These are phyloP conservation scores for Mycena alexandri DNA, from an alignment of 768 basidiomycete genomes.

Conservation along the genomic window DNA sequence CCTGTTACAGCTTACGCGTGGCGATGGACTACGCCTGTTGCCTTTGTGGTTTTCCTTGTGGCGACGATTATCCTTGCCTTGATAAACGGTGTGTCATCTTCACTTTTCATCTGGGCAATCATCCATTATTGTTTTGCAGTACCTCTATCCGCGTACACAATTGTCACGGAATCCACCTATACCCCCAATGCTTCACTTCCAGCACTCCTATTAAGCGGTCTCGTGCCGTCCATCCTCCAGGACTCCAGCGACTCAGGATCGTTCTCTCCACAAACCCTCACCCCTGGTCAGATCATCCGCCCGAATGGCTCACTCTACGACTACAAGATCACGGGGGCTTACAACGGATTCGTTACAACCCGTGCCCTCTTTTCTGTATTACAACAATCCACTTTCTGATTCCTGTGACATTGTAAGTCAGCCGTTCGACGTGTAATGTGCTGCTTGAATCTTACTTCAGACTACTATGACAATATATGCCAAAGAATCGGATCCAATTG, in stretches of 20 bases:
- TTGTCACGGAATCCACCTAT: background rate
- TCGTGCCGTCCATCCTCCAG: constrained; percentile 3
- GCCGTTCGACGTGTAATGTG: too few relatives aligned
- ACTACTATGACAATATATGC: too few relatives aligned
- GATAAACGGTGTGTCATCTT: too few relatives aligned
- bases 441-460: too few relatives aligned
- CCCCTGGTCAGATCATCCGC: background rate
- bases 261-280: constrained; percentile 1
- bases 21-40: too few relatives aligned
- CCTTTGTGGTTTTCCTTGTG: too few relatives aligned
- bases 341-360: constrained; percentile 1
- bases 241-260: background rate
- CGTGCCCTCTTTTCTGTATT: background rate
- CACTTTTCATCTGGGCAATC: too few relatives aligned
- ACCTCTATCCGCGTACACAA: too few relatives aligned
- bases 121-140: too few relatives aligned
- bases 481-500: too few relatives aligned
- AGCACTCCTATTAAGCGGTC: constrained; percentile 1
- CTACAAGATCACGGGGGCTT: background rate
- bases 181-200: constrained; percentile 11
- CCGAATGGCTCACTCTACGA: background rate
- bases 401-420: too few relatives aligned
- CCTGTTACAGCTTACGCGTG: constrained; percentile 1
- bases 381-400: constrained; percentile 8
- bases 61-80: too few relatives aligned